These are phyloP conservation scores for Boletus subcaerulescens DNA, from an alignment of 768 basidiomycete genomes.

Conservation along the genomic window DNA sequence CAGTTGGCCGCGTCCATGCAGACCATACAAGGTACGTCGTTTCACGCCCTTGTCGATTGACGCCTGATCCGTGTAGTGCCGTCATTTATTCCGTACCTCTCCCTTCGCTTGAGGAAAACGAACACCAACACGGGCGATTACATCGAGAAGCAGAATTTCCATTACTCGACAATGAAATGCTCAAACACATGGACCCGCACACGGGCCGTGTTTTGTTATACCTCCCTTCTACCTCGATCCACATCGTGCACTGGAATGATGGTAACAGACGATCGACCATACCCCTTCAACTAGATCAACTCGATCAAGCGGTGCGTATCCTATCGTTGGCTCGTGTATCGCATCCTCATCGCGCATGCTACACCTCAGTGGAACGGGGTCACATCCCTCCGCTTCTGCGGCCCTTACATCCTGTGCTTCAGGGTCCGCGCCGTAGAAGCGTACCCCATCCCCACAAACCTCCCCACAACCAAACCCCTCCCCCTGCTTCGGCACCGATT, in stretches of 20 bases:
- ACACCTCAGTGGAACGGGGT: constrained; percentile 39
- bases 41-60: neutral
- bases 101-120: neutral
- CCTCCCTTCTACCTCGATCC: constrained; percentile 30
- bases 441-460: constrained; percentile 19
- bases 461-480: neutral
- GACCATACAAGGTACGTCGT: constrained; percentile 11
- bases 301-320: constrained; percentile 34
- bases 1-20: neutral
- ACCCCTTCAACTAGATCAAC: constrained; percentile 20
- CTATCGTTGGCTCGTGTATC: neutral
- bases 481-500: constrained; percentile 24
- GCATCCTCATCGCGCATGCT: neutral
- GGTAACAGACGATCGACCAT: constrained; percentile 21
- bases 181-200: constrained; percentile 36
- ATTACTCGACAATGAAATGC: constrained; percentile 14
- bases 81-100: constrained; percentile 14
- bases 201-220: constrained; percentile 31
- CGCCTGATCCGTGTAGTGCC: constrained; percentile 3
- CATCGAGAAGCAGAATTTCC: constrained; percentile 14
- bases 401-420: constrained; percentile 50
- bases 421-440: constrained; percentile 52
- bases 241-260: constrained; percentile 40
- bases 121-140: neutral
- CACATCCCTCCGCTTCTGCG: constrained; percentile 44